These are phyloP conservation scores for Discostella stelligera DNA, from an alignment of 352 stramenopile species.

Conservation along the genomic window DNA sequence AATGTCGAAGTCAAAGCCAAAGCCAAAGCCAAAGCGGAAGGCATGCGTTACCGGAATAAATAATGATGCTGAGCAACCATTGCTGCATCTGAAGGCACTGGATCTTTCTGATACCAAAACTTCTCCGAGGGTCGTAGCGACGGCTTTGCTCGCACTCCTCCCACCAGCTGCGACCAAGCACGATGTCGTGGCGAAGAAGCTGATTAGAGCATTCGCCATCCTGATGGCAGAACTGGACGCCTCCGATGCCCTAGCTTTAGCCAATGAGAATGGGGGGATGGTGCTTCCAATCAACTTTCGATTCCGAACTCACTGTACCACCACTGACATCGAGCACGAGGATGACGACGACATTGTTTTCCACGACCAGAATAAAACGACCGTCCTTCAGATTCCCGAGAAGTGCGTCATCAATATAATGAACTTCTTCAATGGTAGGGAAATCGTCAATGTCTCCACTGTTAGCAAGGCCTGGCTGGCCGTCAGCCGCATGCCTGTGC, in stretches of 20 bases:
- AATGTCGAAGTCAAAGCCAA: too few relatives aligned
- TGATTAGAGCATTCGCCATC: slow-evolving; percentile 21
- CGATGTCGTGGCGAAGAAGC: slow-evolving; percentile 14
- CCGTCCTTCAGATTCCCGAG: slow-evolving; percentile 24
- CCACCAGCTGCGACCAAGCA: slow-evolving; percentile 9
- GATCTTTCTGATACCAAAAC: slow-evolving; percentile 17
- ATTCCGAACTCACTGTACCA: slow-evolving; percentile 1
- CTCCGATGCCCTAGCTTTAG: slow-evolving; percentile 6
- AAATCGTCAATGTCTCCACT: slow-evolving; percentile 18
- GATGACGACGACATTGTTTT: neutral
- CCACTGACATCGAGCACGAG: neutral
- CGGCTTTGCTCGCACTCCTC: slow-evolving; percentile 18
- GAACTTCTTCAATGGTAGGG: slow-evolving; percentile 18
- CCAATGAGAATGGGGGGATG: slow-evolving; percentile 7
- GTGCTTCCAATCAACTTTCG: slow-evolving; percentile 21
- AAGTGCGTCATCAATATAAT: slow-evolving; percentile 14
- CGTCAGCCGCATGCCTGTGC: slow-evolving; percentile 7
- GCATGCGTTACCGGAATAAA: neutral
- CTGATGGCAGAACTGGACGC: slow-evolving; percentile 31
- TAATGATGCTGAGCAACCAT: neutral
- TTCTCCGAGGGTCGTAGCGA: neutral
- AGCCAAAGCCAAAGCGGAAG: neutral
- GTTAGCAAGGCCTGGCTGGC: slow-evolving; percentile 24
- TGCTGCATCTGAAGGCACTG: neutral
- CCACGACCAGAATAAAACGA: neutral